Base-by-base conservation (phyloP, 2,329 filamentous ascomycete species). In the Knufia fluminis region DNA sequence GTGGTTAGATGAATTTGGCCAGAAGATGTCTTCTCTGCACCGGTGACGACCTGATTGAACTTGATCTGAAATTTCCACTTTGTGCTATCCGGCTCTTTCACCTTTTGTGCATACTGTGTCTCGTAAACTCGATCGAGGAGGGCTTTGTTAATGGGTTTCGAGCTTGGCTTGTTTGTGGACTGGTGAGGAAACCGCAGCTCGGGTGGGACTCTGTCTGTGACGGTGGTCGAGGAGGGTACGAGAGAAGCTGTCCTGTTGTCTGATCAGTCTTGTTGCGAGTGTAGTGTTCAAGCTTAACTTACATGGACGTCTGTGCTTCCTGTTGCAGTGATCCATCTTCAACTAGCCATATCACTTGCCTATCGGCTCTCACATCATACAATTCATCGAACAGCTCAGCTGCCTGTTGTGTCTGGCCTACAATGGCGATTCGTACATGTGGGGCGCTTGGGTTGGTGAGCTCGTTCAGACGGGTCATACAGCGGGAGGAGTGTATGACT, bases 71-170 rank as follows among this genome's bases (percentile, higher is more conserved):
- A 55, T 26, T 43, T 36, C 48, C 51, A 55, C 32, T 52, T 54
- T 7, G 48, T 39, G 45, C 35, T 48, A 39, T 58, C 53, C 9
- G 51, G n/a, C 20, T 57, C 17, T 38, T 57, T 57, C 20, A 58
- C 49, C 26, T 50, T 49, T 44, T 53, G 48, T 9, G 32, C 39
- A 31, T 58, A 58, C 32, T 52, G 54, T 9, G 40, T 20, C 6
- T 58, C 53, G 20, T 58, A 58, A 4, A 58, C 49, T 12, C 28
- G 26, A 23, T 36, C 28, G 31, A 57, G 19, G 19, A 97, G 6
- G 4, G 45, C 9, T 10, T 31, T 12, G 14, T 48, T 22, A 19
- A 48, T 40, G n/a, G 17, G 24, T 17, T n/a, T 20, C 24, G 26
- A 10, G 28, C 17, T 46, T 12, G 31, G 26, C 24, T 46, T 46